Evolutionary conservation across 805 yeast species (phyloP), one percentile per base, ranked within the genome.

Genomic region (Candida schatavii): DNA sequence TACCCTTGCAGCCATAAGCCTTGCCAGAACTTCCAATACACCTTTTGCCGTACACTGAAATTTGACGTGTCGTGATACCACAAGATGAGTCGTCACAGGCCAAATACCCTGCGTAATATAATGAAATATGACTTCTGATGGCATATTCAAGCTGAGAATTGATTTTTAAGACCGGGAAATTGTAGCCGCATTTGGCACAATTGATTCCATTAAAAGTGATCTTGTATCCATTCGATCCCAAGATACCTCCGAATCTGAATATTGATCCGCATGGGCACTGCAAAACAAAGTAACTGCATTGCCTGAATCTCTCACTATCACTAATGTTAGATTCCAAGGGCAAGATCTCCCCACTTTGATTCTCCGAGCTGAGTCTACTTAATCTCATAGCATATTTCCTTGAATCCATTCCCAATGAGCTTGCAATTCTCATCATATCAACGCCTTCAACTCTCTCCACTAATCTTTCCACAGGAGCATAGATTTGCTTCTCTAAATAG

Each of bases 401-500:
- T 39, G 86, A 70, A 54, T 90, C 96, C 31, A 93, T 70, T 0
- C 96, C 96, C 28, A 93, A 70, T 2, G 83, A 73, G 35, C 75
- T 73, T 3, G 96, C 95, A 30, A 93, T 72, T 50, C 93, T 75
- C 37, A 81, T 79, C 54, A 81, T 72, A 56, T 91, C 97, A 47
- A 85, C 76, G 32, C 98, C 97, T 49, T 88, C 95, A 41, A 93
- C 81, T 46, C 84, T 78, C 50, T 84, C 95, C 32, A 91, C 69
- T 40, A 93, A 70, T 64, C 99, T 80, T 57, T 88, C 95, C 7
- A 93, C 81, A 3, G 97, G 97, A 2, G 95, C 89, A 54, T 85
- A 80, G 7, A 93, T 77, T 64, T 93, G 99, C 59, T 88, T 86
- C 49, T 83, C 93, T 51, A 91, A 68, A 59, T 93, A 93, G 57